A percentile compares a stretch with the other conserved stretches of the same genome.
phyloP scores from a whole-genome alignment of 352 stramenopile genomes.

The Phytophthora foliorum region DNA sequence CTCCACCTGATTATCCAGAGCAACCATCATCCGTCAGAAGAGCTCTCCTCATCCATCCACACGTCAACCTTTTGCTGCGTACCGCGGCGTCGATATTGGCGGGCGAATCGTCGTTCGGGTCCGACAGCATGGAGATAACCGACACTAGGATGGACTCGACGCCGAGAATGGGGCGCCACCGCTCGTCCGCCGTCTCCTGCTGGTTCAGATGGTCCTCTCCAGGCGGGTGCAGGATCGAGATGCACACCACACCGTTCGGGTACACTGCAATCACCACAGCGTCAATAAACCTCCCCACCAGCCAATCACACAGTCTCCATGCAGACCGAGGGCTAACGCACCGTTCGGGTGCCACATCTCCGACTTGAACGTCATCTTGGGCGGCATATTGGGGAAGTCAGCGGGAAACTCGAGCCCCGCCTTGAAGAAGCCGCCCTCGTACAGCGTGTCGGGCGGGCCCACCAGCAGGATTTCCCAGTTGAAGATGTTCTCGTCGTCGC shows the following conservation, averaged over 20 bases:
- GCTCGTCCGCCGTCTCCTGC: slow-evolving; percentile 98
- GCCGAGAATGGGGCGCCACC: slow-evolving; percentile 98
- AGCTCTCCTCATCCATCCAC: neutral
- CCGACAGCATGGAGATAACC: slow-evolving; percentile 99
- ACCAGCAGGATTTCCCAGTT: slow-evolving; percentile 99
- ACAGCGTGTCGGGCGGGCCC: slow-evolving; percentile 94
- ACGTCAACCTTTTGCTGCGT: slow-evolving; percentile 38
- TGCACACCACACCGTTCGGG: slow-evolving; percentile 98
- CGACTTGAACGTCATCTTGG: slow-evolving; percentile 98
- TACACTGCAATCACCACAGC: slow-evolving; percentile 88
- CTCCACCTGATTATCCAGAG: slow-evolving; percentile 69
- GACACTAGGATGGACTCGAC: slow-evolving; percentile 96
- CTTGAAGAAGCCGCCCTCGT: slow-evolving; percentile 99
- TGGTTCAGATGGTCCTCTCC: slow-evolving; percentile 98
- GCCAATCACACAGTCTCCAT: neutral
- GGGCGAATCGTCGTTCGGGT: slow-evolving; percentile 99
- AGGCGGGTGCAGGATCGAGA: slow-evolving; percentile 99
- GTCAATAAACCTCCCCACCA: slow-evolving; percentile 6
- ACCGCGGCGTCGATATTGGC: slow-evolving; percentile 99
- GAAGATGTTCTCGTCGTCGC: slow-evolving; percentile 99
- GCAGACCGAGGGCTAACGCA: slow-evolving; percentile 34
- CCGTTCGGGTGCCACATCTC: slow-evolving; percentile 99
- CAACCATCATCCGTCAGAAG: slow-evolving; percentile 11
- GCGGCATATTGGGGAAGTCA: slow-evolving; percentile 99
- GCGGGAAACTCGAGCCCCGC: slow-evolving; percentile 96